Percentiles rank a stretch among this genome's conserved stretches.
Conservation (phyloP, 495 filamentous ascomycete species). For the Aspergillus cavernicola region DNA sequence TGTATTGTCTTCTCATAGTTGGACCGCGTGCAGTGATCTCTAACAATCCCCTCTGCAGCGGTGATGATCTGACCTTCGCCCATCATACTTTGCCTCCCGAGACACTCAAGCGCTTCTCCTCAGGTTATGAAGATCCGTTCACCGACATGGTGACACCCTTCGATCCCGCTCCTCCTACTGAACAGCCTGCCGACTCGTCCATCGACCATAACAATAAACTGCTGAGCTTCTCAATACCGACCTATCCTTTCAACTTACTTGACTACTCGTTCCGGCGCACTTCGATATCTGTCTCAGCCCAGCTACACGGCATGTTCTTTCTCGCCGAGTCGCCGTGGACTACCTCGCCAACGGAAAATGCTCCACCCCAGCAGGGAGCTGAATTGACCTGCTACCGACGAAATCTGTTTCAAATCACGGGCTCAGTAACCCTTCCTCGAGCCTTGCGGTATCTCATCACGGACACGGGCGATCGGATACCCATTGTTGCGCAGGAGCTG, state of each 20-base stretch:
- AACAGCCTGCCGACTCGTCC: conserved; percentile 38
- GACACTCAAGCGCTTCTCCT: conserved; percentile 38
- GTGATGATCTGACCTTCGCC: conserved; percentile 42
- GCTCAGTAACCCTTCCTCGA: conserved; percentile 72
- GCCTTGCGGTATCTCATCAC: conserved; percentile 69
- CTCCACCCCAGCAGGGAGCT: conserved; percentile 56
- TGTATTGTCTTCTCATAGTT: conserved; percentile 11
- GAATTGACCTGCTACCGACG: conserved; percentile 91
- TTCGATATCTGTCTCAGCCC: conserved; percentile 66
- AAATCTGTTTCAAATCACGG: conserved; percentile 86
- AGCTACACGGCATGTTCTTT: conserved; percentile 94
- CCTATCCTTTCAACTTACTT: conserved; percentile 64
- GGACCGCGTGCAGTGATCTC: neutral
- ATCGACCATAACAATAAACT: conserved; percentile 75
- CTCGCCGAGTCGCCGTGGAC: conserved; percentile 79
- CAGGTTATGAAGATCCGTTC: conserved; percentile 68
- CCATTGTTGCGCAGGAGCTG: conserved; percentile 70
- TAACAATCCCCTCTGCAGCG: conserved; percentile 14
- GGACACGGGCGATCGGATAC: conserved; percentile 71
- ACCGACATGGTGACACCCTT: conserved; percentile 51
- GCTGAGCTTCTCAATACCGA: conserved; percentile 71
- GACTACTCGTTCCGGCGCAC: conserved; percentile 62
- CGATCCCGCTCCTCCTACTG: conserved; percentile 41
- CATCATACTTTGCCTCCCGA: conserved; percentile 31
- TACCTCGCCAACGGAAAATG: conserved; percentile 57